Conservation (phyloP, 1,284 basidiomycete genomes). For the Veloboletus limbatus region DNA sequence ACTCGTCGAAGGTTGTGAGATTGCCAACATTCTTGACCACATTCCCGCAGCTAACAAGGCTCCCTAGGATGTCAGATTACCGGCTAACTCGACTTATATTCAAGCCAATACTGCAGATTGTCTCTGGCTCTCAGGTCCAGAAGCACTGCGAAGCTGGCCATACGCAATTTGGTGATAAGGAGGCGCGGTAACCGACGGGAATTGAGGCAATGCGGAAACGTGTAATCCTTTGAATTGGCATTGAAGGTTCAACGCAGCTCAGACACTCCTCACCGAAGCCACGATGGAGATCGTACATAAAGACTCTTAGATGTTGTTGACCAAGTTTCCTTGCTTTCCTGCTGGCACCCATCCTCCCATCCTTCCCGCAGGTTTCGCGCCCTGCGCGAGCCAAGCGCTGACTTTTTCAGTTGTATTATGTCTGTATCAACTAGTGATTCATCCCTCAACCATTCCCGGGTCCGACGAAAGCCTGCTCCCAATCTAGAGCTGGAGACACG, state of each 20-base stretch:
- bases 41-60: not conserved
- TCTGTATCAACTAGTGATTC: slow-evolving; percentile 28
- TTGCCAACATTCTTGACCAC: slow-evolving; percentile 5
- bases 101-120: not conserved
- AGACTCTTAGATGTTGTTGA: slow-evolving; percentile 14
- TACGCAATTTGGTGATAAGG: slow-evolving; percentile 25
- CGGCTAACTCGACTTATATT: not conserved
- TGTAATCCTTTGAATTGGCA: slow-evolving; percentile 16
- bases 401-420: slow-evolving; percentile 31
- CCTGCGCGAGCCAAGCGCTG: slow-evolving; percentile 8
- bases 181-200: slow-evolving; percentile 32
- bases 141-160: slow-evolving; percentile 20
- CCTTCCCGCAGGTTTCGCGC: slow-evolving; percentile 16
- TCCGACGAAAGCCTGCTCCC: slow-evolving; percentile 35
- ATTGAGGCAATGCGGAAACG: slow-evolving; percentile 33
- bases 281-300: slow-evolving; percentile 37
- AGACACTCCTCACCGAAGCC: slow-evolving; percentile 35
- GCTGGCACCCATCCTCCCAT: slow-evolving; percentile 12
- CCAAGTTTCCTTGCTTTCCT: slow-evolving; percentile 12
- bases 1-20: slow-evolving; percentile 4
- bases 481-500: slow-evolving; percentile 33
- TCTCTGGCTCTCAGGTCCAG: slow-evolving; percentile 14
- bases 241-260: slow-evolving; percentile 20
- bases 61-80: slow-evolving; percentile 6
- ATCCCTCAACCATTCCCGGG: slow-evolving; percentile 23